Percentiles rank a stretch among this genome's conserved stretches.
Conservation (phyloP, 345 rosid genomes). For the Mercurialis annua region DNA sequence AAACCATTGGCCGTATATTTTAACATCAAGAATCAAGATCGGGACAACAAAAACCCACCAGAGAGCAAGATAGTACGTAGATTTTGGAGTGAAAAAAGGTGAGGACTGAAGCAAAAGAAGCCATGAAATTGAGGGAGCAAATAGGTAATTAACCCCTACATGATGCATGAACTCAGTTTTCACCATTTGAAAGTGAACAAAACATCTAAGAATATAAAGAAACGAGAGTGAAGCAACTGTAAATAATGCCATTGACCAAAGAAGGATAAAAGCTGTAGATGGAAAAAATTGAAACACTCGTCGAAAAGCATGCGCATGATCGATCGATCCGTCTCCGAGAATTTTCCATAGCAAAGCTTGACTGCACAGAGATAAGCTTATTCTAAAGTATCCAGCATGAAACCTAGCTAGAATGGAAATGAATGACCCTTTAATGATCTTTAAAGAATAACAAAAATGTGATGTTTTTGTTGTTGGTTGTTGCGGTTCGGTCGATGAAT, state of each 20-base stretch:
- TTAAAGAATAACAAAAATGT: not conserved
- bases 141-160: conserved; percentile 31
- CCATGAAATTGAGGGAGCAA: conserved; percentile 32
- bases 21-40: conserved; percentile 24
- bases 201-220: conserved; percentile 24
- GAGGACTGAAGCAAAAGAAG: conserved; percentile 27
- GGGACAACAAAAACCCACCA: conserved; percentile 20
- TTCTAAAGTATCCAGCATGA: conserved; percentile 31
- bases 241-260: conserved; percentile 25
- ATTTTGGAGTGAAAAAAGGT: conserved; percentile 13
- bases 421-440: not conserved
- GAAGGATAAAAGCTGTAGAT: conserved; percentile 16
- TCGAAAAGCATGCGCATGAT: conserved; percentile 11
- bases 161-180: conserved; percentile 27
- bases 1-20: conserved; percentile 33
- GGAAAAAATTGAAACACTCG: conserved; percentile 17
- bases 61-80: conserved; percentile 7
- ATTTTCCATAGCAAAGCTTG: conserved; percentile 28
- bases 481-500: not conserved
- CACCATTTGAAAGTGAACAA: conserved; percentile 21
- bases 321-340: conserved; percentile 12
- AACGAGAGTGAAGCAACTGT: conserved; percentile 19
- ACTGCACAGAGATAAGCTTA: conserved; percentile 26
- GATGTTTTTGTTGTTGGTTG: not conserved
- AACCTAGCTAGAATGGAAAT: conserved; percentile 14